These are phyloP conservation scores for Cryphonectria naterciae DNA, from an alignment of 2,329 filamentous ascomycete species.

Conservation along the genomic window DNA sequence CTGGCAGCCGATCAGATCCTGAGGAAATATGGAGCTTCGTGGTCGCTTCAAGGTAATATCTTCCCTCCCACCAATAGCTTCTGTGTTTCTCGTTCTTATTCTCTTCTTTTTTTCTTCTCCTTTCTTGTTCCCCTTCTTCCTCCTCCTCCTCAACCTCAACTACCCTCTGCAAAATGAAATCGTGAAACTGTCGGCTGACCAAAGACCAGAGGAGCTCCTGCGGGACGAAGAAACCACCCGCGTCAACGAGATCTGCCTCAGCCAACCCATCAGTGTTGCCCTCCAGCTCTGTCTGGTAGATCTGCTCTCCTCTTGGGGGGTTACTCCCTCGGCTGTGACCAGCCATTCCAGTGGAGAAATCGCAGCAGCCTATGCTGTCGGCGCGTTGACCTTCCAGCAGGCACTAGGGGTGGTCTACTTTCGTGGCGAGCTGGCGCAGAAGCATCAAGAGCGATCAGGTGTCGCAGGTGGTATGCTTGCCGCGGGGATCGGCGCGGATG, in stretches of 20 bases:
- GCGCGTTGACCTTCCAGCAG: conserved; percentile 15
- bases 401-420: conserved; percentile 4
- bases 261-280: conserved; percentile 48
- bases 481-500: background rate
- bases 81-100: background rate
- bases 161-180: too few relatives aligned
- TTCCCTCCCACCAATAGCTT: too few relatives aligned
- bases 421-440: conserved; percentile 5
- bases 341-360: conserved; percentile 48
- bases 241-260: conserved; percentile 40
- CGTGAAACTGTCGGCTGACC: too few relatives aligned
- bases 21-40: conserved; percentile 32
- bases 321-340: conserved; percentile 39
- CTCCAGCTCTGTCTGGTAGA: conserved; percentile 50
- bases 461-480: conserved; percentile 13
- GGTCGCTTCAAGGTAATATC: conserved; percentile 30
- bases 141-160: too few relatives aligned
- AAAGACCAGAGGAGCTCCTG: conserved; percentile 21
- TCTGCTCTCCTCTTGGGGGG: conserved; percentile 37
- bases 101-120: background rate
- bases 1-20: conserved; percentile 31
- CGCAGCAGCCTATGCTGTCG: conserved; percentile 44
- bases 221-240: conserved; percentile 30
- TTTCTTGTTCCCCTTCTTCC: too few relatives aligned
- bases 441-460: conserved; percentile 1